Conservation (phyloP, 805 yeast species). For the Yamadazyma sp. region DNA sequence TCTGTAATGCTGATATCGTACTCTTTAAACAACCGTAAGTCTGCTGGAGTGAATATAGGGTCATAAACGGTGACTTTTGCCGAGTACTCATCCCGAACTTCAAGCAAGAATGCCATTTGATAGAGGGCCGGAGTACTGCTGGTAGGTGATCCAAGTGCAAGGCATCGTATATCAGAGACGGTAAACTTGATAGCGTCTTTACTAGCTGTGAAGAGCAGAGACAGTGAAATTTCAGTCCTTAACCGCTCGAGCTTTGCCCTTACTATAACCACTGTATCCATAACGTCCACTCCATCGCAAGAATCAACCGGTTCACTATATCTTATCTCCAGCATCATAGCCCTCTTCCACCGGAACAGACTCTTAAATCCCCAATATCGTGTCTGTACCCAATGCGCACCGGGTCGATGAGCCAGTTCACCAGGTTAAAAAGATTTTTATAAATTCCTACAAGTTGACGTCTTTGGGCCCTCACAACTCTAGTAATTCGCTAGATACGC, state of each 20-base stretch:
- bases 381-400: background rate
- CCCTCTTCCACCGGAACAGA: too few species aligned
- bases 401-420: conserved; percentile 8
- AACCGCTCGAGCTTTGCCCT: background rate
- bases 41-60: conserved; percentile 57
- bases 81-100: conserved; percentile 27
- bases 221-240: conserved; percentile 1
- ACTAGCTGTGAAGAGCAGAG: background rate
- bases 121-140: conserved; percentile 59
- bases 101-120: conserved; percentile 61
- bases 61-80: conserved; percentile 53
- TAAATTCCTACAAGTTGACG: background rate
- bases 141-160: conserved; percentile 70
- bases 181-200: background rate
- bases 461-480: background rate
- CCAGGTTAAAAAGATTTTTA: conserved; percentile 3
- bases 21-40: conserved; percentile 30
- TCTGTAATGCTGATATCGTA: conserved; percentile 16
- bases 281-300: too few species aligned
- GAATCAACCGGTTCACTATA: too few species aligned
- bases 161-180: conserved; percentile 49
- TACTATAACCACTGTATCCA: too few species aligned
- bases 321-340: too few species aligned
- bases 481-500: conserved; percentile 1
- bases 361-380: background rate